These are phyloP conservation scores for Brassica balearica DNA, from an alignment of 441 rosid species.

Conservation along the genomic window DNA sequence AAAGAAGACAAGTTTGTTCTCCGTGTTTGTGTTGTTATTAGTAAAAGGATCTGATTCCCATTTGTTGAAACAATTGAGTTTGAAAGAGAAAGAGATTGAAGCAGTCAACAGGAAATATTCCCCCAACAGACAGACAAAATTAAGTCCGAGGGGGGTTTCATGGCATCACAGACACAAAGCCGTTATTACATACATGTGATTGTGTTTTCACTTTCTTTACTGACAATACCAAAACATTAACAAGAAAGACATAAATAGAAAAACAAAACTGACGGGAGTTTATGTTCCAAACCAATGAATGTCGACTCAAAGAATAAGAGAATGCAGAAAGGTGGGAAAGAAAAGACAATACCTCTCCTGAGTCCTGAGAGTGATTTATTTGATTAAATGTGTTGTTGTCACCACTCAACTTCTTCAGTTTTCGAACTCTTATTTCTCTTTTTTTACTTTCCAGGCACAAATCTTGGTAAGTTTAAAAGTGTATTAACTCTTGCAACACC, in stretches of 20 bases:
- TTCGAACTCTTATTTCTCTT: constrained; percentile 4
- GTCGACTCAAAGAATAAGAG: constrained; percentile 34
- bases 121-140: constrained; percentile 41
- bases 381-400: constrained; percentile 2
- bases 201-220: constrained; percentile 39
- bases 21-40: background rate
- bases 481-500: constrained; percentile 95
- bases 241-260: constrained; percentile 30
- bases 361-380: constrained; percentile 19
- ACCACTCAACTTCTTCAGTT: constrained; percentile 36
- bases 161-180: constrained; percentile 32
- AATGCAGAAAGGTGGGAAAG: constrained; percentile 20
- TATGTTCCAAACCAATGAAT: constrained; percentile 42
- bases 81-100: constrained; percentile 19
- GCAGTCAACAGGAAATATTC: constrained; percentile 29
- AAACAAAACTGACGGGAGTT: background rate
- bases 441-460: constrained; percentile 64
- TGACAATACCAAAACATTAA: constrained; percentile 36
- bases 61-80: constrained; percentile 14
- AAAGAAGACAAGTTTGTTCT: background rate
- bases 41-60: constrained; percentile 7
- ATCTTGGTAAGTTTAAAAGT: constrained; percentile 81
- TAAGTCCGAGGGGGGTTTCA: constrained; percentile 30
- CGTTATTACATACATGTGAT: constrained; percentile 40
- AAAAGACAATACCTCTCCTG: constrained; percentile 34